These are phyloP conservation scores for Immersiella caudata DNA, from an alignment of 495 filamentous ascomycete genomes.

Conservation along the genomic window DNA sequence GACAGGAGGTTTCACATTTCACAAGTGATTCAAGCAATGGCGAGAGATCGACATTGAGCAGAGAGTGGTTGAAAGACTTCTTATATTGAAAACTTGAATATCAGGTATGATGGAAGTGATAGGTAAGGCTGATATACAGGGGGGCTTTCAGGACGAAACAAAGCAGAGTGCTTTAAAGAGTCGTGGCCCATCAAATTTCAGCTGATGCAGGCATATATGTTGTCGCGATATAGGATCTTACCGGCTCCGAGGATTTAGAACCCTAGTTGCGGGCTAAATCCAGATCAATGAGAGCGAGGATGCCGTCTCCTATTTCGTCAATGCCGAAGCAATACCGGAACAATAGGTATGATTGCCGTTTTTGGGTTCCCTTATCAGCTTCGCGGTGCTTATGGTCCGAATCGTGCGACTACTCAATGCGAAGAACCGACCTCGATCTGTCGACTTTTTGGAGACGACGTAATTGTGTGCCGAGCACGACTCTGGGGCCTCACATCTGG, in stretches of 20 bases:
- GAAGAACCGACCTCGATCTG: neutral
- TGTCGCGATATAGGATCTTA: neutral
- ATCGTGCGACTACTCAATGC: neutral
- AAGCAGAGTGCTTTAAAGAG: too few species aligned
- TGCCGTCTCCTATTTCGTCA: neutral
- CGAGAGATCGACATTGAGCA: too few species aligned
- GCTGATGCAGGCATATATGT: too few species aligned
- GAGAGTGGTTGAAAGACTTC: too few species aligned
- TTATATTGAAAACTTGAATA: too few species aligned
- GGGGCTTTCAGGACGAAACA: too few species aligned
- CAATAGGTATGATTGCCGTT: neutral
- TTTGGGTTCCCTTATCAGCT: neutral
- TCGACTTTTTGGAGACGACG: neutral
- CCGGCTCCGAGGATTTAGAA: neutral
- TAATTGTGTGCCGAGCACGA: neutral
- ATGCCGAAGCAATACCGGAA: neutral
- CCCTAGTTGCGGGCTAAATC: neutral
- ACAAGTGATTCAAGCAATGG: too few species aligned
- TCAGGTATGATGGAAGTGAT: too few species aligned
- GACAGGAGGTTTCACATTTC: too few species aligned
- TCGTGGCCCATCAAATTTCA: too few species aligned
- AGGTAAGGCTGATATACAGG: too few species aligned
- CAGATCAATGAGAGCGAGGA: neutral
- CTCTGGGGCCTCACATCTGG: neutral
- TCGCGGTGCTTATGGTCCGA: neutral